Conservation (phyloP, 805 yeast species). For the Wickerhamomyces hampshirensis region DNA sequence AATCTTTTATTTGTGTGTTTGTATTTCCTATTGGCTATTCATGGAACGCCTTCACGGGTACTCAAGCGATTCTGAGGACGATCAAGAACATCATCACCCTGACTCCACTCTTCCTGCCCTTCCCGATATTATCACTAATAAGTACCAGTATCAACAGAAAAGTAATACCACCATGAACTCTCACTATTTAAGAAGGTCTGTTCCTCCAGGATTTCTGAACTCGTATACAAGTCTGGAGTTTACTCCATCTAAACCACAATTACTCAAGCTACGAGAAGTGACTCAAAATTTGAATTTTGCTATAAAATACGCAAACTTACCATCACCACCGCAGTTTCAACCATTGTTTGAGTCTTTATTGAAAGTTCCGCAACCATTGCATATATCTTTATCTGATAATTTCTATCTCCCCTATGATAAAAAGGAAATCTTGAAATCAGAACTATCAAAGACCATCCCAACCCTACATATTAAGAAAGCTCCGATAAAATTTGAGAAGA, state of each 20-base stretch:
- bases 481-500: constrained; percentile 7
- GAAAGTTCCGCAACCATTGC: constrained; percentile 8
- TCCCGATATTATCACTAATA: constrained; percentile 8
- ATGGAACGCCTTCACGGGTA: constrained; percentile 3
- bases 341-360: constrained; percentile 6
- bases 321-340: constrained; percentile 1
- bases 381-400: constrained; percentile 13
- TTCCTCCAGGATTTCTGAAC: constrained; percentile 7
- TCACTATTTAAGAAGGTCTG: constrained; percentile 2
- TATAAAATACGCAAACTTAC: background rate
- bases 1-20: too few species aligned
- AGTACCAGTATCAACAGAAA: constrained; percentile 2
- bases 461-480: background rate
- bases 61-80: background rate
- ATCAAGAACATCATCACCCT: background rate
- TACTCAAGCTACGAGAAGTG: background rate
- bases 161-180: constrained; percentile 10
- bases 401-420: constrained; percentile 7
- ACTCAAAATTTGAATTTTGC: constrained; percentile 1
- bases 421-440: constrained; percentile 2
- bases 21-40: background rate
- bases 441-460: background rate
- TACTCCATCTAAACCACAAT: constrained; percentile 1
- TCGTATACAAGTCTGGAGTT: constrained; percentile 7
- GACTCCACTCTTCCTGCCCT: constrained; percentile 7